These are phyloP conservation scores for Westerdykella aurantiaca DNA, from an alignment of 2,329 filamentous ascomycete species.

Conservation along the genomic window DNA sequence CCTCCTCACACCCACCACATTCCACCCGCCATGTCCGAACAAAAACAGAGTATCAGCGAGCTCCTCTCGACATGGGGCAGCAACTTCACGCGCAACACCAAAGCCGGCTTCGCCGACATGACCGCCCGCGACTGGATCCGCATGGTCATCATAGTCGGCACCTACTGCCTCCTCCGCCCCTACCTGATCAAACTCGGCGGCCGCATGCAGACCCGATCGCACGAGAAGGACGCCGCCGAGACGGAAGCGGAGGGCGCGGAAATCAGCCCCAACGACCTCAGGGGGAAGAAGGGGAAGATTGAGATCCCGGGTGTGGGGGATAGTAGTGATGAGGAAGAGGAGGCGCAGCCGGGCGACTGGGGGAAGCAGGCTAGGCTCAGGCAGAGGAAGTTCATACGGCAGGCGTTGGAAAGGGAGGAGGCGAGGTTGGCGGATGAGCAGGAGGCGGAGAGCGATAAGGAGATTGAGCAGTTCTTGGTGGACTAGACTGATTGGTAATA, in stretches of 20 bases:
- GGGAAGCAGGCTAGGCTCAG: slow-evolving; percentile 65
- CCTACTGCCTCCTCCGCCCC: slow-evolving; percentile 64
- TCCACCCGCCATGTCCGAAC: background rate
- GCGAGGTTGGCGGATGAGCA: slow-evolving; percentile 47
- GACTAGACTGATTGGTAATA: slow-evolving; percentile 32
- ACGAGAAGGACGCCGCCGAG: slow-evolving; percentile 49
- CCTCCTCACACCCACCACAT: background rate
- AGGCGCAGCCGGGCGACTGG: slow-evolving; percentile 51
- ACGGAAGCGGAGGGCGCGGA: slow-evolving; percentile 33
- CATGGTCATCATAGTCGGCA: slow-evolving; percentile 64
- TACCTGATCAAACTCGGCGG: slow-evolving; percentile 65
- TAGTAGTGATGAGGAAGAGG: slow-evolving; percentile 41
- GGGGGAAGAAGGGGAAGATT: slow-evolving; percentile 35
- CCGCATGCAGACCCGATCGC: slow-evolving; percentile 57
- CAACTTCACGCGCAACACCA: slow-evolving; percentile 39
- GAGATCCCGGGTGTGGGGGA: slow-evolving; percentile 50
- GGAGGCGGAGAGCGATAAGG: slow-evolving; percentile 66
- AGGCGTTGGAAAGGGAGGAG: slow-evolving; percentile 59
- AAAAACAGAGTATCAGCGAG: slow-evolving; percentile 7
- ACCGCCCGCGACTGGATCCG: slow-evolving; percentile 53
- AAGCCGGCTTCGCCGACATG: slow-evolving; percentile 41
- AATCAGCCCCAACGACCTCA: slow-evolving; percentile 30
- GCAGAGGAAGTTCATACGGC: slow-evolving; percentile 62
- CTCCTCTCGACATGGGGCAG: slow-evolving; percentile 29
- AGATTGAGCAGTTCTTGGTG: slow-evolving; percentile 66